Evolutionary conservation across 1,284 basidiomycete species (phyloP).

Genomic region (Leccinum pachyderme): DNA sequence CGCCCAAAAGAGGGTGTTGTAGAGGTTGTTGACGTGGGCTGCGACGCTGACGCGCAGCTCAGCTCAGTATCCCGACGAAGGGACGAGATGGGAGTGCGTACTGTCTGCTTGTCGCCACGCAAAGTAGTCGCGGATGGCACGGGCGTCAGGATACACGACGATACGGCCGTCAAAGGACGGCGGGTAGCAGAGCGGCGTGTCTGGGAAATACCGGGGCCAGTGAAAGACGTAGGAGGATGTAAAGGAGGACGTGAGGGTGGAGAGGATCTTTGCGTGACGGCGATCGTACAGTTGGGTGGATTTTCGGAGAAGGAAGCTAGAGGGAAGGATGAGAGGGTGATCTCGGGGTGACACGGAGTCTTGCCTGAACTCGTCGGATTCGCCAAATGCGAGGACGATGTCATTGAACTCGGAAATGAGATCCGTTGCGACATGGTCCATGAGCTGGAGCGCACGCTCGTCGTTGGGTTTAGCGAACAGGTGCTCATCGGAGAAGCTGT

Average conservation of each 20-base stretch:
- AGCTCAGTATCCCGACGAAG: conserved; percentile 16
- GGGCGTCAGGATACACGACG: conserved; percentile 76
- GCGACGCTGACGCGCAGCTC: conserved; percentile 19
- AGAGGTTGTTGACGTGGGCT: conserved; percentile 98
- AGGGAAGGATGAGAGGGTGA: not conserved
- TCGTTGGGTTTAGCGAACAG: conserved; percentile 92
- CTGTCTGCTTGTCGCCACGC: conserved; percentile 95
- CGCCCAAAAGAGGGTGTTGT: conserved; percentile 97
- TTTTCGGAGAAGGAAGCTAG: conserved; percentile 83
- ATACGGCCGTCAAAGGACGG: conserved; percentile 94
- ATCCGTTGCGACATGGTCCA: conserved; percentile 87
- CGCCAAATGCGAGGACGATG: conserved; percentile 86
- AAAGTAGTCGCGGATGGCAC: conserved; percentile 89
- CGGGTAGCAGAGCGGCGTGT: conserved; percentile 69
- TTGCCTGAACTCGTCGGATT: conserved; percentile 96
- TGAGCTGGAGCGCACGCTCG: conserved; percentile 78
- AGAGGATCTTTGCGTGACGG: conserved; percentile 86
- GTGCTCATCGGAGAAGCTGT: conserved; percentile 84
- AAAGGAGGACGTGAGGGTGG: conserved; percentile 88
- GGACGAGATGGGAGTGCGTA: conserved; percentile 39
- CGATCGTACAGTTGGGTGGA: conserved; percentile 80
- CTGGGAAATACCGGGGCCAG: conserved; percentile 81
- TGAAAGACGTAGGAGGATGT: conserved; percentile 90
- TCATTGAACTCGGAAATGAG: conserved; percentile 85
- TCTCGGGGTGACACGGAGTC: not conserved